Evolutionary conservation across 1,139 yeast species (phyloP).

Genomic region (Protomyces inouyei): DNA sequence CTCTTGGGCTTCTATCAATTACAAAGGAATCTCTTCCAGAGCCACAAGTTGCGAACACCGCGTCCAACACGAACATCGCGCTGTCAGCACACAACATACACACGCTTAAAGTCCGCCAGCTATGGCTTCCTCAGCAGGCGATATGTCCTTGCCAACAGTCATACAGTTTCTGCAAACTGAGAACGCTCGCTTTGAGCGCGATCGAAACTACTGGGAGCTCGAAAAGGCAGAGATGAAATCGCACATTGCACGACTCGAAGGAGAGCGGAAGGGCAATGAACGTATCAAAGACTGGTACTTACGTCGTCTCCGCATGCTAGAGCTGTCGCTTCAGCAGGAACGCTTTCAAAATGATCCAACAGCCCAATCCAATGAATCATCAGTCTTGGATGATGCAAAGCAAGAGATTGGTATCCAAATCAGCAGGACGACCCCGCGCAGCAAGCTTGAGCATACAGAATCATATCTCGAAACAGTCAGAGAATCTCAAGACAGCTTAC

Average conservation of each 20-base stretch:
- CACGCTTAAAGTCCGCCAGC: too few relatives aligned
- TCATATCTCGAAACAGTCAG: not conserved
- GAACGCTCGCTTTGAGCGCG: slow-evolving; percentile 54
- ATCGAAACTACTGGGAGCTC: slow-evolving; percentile 54
- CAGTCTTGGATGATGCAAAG: slow-evolving; percentile 1
- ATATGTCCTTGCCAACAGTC: slow-evolving; percentile 41
- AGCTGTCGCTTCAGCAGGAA: slow-evolving; percentile 16
- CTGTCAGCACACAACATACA: too few relatives aligned
- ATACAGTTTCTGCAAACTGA: slow-evolving; percentile 56
- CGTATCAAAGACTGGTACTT: slow-evolving; percentile 22
- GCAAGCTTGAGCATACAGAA: slow-evolving; percentile 5
- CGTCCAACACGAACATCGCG: too few relatives aligned
- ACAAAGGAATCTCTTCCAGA: too few relatives aligned
- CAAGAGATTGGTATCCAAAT: not conserved
- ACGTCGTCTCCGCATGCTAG: slow-evolving; percentile 13
- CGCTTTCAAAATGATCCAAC: slow-evolving; percentile 3
- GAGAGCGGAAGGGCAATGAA: slow-evolving; percentile 19
- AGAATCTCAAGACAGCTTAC: slow-evolving; percentile 5
- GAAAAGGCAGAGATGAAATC: slow-evolving; percentile 52
- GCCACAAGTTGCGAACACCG: too few relatives aligned
- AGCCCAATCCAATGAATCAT: not conserved
- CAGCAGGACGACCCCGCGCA: not conserved
- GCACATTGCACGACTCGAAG: slow-evolving; percentile 25
- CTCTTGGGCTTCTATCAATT: too few relatives aligned
- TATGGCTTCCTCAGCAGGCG: not conserved